phyloP scores from a whole-genome alignment of 2,329 filamentous ascomycete species.

The Zymoseptoria passerinii region DNA sequence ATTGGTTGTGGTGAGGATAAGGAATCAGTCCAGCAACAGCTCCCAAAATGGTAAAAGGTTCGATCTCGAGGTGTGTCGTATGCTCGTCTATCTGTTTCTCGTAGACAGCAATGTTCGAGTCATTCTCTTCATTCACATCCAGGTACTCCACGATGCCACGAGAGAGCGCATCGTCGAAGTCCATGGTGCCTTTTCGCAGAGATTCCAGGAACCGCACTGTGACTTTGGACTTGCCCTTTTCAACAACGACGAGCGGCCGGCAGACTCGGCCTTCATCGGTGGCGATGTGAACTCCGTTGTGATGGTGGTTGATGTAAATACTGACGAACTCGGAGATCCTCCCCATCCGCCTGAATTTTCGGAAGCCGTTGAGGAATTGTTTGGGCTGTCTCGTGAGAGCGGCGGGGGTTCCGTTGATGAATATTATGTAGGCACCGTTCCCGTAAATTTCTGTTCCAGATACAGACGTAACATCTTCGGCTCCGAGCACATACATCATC shows the following conservation, averaged over 20 bases:
- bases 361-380: conserved; percentile 74
- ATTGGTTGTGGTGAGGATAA: conserved; percentile 98
- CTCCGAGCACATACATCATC: conserved; percentile 77
- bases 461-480: conserved; percentile 70
- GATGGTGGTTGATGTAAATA: conserved; percentile 90
- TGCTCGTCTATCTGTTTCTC: conserved; percentile 73
- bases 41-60: conserved; percentile 92
- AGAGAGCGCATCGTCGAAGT: conserved; percentile 89
- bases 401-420: conserved; percentile 90
- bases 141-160: conserved; percentile 91
- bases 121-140: conserved; percentile 97
- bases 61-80: conserved; percentile 93
- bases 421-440: conserved; percentile 77
- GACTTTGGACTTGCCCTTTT: conserved; percentile 75
- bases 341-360: conserved; percentile 77
- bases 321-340: conserved; percentile 94
- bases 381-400: conserved; percentile 81
- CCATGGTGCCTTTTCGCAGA: conserved; percentile 71
- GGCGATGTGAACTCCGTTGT: conserved; percentile 85
- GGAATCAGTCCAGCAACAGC: conserved; percentile 94
- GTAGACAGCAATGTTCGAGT: conserved; percentile 84
- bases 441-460: conserved; percentile 81
- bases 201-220: conserved; percentile 69
- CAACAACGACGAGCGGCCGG: conserved; percentile 89
- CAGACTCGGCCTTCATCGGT: conserved; percentile 97